Conservation (phyloP, 1,284 basidiomycete genomes). For the Papiliotrema flavescens region DNA sequence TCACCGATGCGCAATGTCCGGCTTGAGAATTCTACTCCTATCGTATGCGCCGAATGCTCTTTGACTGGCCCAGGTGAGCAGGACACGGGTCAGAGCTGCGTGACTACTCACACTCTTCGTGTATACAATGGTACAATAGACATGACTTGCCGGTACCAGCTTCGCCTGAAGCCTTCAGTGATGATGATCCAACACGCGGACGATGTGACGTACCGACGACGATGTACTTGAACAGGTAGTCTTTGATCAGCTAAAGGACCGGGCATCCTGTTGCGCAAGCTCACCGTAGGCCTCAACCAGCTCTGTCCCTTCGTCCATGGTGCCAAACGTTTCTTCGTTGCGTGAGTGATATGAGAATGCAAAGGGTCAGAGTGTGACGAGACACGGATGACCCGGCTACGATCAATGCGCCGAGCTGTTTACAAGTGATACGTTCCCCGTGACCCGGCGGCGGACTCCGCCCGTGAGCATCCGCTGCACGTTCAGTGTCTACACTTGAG, state of each 20-base stretch:
- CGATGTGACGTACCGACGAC: constrained; percentile 66
- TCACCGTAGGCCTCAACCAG: constrained; percentile 87
- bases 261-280: constrained; percentile 20
- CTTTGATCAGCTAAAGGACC: constrained; percentile 50
- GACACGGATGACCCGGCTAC: too few species aligned
- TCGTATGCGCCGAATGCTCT: constrained; percentile 94
- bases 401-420: too few species aligned
- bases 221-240: constrained; percentile 97
- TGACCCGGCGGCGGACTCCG: too few species aligned
- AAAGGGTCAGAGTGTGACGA: neutral
- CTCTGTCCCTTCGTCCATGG: constrained; percentile 65
- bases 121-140: constrained; percentile 89
- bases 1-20: constrained; percentile 83
- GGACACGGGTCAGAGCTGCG: too few species aligned
- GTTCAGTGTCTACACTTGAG: too few species aligned
- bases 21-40: constrained; percentile 93
- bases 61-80: constrained; percentile 62
- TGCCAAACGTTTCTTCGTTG: neutral
- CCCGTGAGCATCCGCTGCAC: too few species aligned
- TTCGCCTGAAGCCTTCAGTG: constrained; percentile 61
- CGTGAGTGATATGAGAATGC: too few species aligned
- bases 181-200: constrained; percentile 2
- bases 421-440: too few species aligned
- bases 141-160: constrained; percentile 96
- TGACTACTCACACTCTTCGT: constrained; percentile 74